phyloP scores from a whole-genome alignment of 495 filamentous ascomycete genomes.

The Penicillium silybi region DNA sequence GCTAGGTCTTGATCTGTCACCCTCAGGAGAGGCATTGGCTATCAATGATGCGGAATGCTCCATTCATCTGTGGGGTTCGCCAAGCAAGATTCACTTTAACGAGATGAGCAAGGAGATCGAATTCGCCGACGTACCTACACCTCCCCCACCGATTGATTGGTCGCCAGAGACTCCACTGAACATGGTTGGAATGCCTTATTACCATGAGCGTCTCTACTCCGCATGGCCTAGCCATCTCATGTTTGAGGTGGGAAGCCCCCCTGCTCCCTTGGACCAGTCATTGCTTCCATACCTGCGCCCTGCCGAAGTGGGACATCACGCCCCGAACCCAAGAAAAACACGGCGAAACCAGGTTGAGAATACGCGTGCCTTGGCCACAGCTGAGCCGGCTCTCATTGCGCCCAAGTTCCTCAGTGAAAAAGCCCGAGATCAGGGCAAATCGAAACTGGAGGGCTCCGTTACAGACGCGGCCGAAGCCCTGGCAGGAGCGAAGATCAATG shows the following conservation, averaged over 20 bases:
- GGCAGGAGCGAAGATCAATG: conserved; percentile 55
- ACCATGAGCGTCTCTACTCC: conserved; percentile 80
- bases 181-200: conserved; percentile 87
- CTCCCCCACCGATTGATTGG: conserved; percentile 56
- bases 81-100: conserved; percentile 82
- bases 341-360: conserved; percentile 81
- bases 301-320: conserved; percentile 68
- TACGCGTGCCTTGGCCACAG: conserved; percentile 50
- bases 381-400: conserved; percentile 56
- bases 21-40: conserved; percentile 83
- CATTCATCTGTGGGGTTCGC: conserved; percentile 89
- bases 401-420: conserved; percentile 95
- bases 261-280: conserved; percentile 69
- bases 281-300: conserved; percentile 63
- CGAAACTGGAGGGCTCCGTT: conserved; percentile 50
- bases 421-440: conserved; percentile 60
- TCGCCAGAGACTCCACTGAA: conserved; percentile 76
- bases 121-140: conserved; percentile 61
- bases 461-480: conserved; percentile 62
- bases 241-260: conserved; percentile 79
- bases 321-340: conserved; percentile 68
- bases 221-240: conserved; percentile 82
- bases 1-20: conserved; percentile 75
- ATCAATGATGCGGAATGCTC: conserved; percentile 73
- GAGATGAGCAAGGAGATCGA: conserved; percentile 78